These are phyloP conservation scores for Kazachstania taianensis DNA, from an alignment of 805 yeast species.

Conservation along the genomic window DNA sequence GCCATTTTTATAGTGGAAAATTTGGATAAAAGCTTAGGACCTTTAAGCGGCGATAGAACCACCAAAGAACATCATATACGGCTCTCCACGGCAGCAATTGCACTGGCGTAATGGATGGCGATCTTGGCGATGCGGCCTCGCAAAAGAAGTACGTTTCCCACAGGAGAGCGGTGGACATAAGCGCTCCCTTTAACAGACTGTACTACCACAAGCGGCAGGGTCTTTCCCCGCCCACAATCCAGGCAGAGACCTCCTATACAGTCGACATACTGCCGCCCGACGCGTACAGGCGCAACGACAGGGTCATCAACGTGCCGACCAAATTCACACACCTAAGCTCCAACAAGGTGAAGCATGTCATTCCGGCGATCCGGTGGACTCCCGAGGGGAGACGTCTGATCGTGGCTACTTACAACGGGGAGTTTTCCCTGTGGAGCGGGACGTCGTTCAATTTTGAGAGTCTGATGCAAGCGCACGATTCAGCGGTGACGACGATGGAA, in stretches of 20 bases:
- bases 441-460: constrained; percentile 91
- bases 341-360: constrained; percentile 85
- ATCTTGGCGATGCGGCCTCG: constrained; percentile 1
- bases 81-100: too few species aligned
- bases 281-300: constrained; percentile 12
- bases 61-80: too few species aligned
- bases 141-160: constrained; percentile 25
- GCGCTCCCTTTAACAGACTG: constrained; percentile 23
- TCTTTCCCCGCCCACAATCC: constrained; percentile 17
- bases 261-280: constrained; percentile 26
- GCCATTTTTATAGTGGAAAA: too few species aligned
- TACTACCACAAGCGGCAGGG: constrained; percentile 25
- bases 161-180: constrained; percentile 27
- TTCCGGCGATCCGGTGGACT: constrained; percentile 87
- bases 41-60: too few species aligned
- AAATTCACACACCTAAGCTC: constrained; percentile 86
- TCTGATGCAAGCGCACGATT: constrained; percentile 97
- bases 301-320: constrained; percentile 52
- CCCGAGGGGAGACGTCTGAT: constrained; percentile 89
- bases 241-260: constrained; percentile 25
- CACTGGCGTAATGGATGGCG: neutral
- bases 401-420: constrained; percentile 89
- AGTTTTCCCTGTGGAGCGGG: constrained; percentile 95
- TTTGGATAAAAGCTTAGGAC: too few species aligned
- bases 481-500: constrained; percentile 66